Base-by-base conservation (phyloP, 257 asterid genomes). In the Linaria vulgaris region DNA sequence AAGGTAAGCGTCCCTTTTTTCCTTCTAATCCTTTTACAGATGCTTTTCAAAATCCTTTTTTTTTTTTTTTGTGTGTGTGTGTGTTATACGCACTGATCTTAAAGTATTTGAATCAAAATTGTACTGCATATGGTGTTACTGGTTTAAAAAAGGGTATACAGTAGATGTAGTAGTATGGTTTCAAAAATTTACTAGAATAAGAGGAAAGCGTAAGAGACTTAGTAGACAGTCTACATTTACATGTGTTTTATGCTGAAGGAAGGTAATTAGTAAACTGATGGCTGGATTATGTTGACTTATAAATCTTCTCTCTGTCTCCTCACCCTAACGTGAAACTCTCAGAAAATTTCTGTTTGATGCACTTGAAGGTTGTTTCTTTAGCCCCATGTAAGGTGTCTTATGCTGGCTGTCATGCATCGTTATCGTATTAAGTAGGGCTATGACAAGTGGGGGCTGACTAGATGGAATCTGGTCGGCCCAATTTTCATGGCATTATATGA, bases 1-100 rank as follows among this genome's bases (percentile, higher is more conserved):
- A 75, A 91, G 98, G 98, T 91, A 75, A 73, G 37, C 67, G 63
- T 19, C 67, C 52, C n/a, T 59, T 53, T 43, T 53, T 39, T 51
- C 47, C 60, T 46, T 47, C 27, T 17, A 2, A 30, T 6, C 37
- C 6, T 2, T 30, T n/a, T 27, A 27, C 34, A 27, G 34, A 27
- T 34, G 11, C 9, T 34, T 34, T 34, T 4, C 10, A 7, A 1
- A 34, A 4, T 7, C 41, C 5, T 8, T 3, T 34, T 34, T 34
- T 34, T 34, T 8, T 34, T 34, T 1, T 34, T 34, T 4, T 1
- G 9, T 4, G 6, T 4, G 41, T 4, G 41, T 34, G 5, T 34
- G 9, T 34, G 41, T 4, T 7, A 8, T 24, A 23, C 25, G 60
- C 13, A 15, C 43, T 54, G 21, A 27, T 55, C 9, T 25, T 10